phyloP scores from a whole-genome alignment of 768 basidiomycete genomes.

The Coprinellus aureogranulatus region DNA sequence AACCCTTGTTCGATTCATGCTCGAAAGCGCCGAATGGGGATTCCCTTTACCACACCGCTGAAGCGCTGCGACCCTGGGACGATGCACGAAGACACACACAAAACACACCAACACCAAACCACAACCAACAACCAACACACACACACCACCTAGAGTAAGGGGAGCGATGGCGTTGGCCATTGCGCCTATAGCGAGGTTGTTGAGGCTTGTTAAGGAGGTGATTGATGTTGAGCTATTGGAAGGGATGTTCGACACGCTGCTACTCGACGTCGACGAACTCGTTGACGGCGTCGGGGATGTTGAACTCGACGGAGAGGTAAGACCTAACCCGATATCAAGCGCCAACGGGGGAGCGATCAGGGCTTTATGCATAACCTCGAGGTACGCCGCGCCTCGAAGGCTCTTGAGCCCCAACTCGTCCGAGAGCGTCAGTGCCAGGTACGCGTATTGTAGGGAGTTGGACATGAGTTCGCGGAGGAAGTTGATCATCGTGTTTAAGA shows the following conservation, averaged over 20 bases:
- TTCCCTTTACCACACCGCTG: no score
- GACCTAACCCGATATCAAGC: constrained; percentile 27
- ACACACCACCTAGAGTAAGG: no score
- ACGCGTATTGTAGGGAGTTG: constrained; percentile 62
- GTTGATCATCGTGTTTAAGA: constrained; percentile 58
- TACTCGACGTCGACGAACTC: not conserved
- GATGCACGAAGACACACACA: no score
- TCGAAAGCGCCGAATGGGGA: constrained; percentile 24
- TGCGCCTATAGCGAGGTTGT: not conserved
- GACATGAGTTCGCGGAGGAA: constrained; percentile 62
- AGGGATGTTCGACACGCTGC: no score
- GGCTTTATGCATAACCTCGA: constrained; percentile 70
- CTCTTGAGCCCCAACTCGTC: constrained; percentile 64
- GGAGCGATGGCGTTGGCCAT: constrained; percentile 11
- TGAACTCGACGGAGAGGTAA: constrained; percentile 15
- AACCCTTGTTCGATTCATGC: constrained; percentile 27
- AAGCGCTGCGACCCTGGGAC: no score
- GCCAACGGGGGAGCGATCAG: constrained; percentile 38
- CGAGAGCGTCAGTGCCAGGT: constrained; percentile 69
- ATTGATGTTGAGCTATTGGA: not conserved
- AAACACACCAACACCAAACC: no score
- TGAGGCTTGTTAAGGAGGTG: not conserved
- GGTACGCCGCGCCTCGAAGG: constrained; percentile 64
- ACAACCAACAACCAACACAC: no score
- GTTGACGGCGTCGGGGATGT: not conserved